phyloP scores from a whole-genome alignment of 495 filamentous ascomycete genomes.

The Hypomontagnella monticulosa region DNA sequence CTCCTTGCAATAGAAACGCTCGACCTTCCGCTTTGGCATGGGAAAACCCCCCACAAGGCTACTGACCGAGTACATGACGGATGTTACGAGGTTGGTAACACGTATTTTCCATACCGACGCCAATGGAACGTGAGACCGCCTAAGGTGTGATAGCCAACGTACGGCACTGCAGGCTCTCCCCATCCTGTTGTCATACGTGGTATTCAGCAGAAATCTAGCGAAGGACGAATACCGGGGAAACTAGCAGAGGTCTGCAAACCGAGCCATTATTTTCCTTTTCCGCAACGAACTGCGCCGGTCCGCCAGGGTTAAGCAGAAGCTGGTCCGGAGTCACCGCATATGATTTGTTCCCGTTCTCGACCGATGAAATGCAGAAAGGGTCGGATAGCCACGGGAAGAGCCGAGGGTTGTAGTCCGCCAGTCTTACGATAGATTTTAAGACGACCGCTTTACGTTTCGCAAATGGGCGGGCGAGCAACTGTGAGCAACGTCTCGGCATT shows the following conservation, averaged over 20 bases:
- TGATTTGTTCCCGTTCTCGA: conserved; percentile 26
- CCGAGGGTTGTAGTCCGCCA: conserved; percentile 36
- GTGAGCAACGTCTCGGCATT: conserved; percentile 19
- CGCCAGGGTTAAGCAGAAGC: conserved; percentile 13
- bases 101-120: conserved; percentile 10
- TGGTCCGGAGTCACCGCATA: conserved; percentile 17
- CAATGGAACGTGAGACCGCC: conserved; percentile 33
- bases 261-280: conserved; percentile 11
- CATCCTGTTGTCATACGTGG: conserved; percentile 31
- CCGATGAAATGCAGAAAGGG: conserved; percentile 11
- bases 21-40: conserved; percentile 41
- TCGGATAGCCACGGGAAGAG: conserved; percentile 31
- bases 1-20: conserved; percentile 28
- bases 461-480: conserved; percentile 18
- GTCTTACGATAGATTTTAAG: conserved; percentile 43
- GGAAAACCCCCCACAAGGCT: conserved; percentile 34
- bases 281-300: conserved; percentile 11
- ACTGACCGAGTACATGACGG: conserved; percentile 19
- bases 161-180: conserved; percentile 12
- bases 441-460: conserved; percentile 17
- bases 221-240: conserved; percentile 12
- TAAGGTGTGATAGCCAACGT: conserved; percentile 17
- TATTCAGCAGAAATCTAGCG: conserved; percentile 1
- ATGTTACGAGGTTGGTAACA: conserved; percentile 27
- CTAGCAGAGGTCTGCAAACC: not conserved